These are phyloP conservation scores for Spiraea crenata DNA, from an alignment of 331 rosid species.

Conservation along the genomic window DNA sequence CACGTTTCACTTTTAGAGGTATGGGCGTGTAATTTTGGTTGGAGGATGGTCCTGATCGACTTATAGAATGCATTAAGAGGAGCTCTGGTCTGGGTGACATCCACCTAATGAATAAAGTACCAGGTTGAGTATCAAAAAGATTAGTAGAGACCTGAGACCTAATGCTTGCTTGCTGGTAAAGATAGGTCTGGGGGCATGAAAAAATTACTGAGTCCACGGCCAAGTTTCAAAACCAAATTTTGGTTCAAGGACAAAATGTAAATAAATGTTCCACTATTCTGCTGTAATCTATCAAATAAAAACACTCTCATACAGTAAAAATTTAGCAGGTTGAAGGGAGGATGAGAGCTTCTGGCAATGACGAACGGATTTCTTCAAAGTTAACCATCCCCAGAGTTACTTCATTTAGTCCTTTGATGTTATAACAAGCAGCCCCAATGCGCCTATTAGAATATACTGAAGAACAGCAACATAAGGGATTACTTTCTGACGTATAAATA, in stretches of 20 bases:
- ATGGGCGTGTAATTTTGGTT: too few relatives aligned
- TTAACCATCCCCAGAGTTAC: constrained; percentile 19
- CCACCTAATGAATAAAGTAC: too few relatives aligned
- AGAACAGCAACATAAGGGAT: constrained; percentile 26
- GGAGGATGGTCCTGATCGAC: too few relatives aligned
- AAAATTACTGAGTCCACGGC: neutral
- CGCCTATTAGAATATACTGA: constrained; percentile 83
- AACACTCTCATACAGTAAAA: constrained; percentile 20
- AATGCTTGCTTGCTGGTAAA: too few relatives aligned
- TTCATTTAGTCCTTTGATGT: constrained; percentile 66
- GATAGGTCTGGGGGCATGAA: neutral
- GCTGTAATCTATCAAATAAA: constrained; percentile 26
- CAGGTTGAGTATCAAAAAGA: too few relatives aligned
- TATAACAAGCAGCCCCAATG: constrained; percentile 75
- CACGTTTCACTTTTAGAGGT: too few relatives aligned
- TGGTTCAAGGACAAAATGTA: neutral
- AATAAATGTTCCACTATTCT: neutral
- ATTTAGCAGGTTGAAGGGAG: constrained; percentile 22
- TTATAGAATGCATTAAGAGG: too few relatives aligned
- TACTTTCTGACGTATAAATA: neutral
- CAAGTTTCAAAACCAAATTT: neutral
- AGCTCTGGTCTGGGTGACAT: too few relatives aligned
- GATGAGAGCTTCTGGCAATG: constrained; percentile 11
- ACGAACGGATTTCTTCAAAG: neutral
- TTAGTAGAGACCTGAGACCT: too few relatives aligned